Evolutionary conservation across 768 basidiomycete genomes (phyloP).

Genomic region (Neoboletus brunneissimus): DNA sequence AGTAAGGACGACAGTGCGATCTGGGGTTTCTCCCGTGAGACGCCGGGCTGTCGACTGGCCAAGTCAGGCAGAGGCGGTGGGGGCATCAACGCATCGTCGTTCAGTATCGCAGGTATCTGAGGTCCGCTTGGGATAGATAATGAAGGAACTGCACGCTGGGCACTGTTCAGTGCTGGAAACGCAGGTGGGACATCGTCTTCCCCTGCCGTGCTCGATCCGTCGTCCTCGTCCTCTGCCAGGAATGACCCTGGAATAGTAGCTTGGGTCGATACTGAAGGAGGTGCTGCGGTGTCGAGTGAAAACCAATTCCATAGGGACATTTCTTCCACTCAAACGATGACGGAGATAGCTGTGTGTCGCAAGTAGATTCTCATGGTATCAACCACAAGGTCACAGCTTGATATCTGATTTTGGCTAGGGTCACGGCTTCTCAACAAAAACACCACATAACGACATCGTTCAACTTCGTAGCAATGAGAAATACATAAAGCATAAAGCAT

Average conservation of each 20-base stretch:
- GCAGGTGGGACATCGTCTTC: slow-evolving; percentile 64
- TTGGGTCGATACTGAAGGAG: not conserved
- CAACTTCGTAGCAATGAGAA: not conserved
- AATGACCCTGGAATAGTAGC: slow-evolving; percentile 25
- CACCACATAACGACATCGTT: not conserved
- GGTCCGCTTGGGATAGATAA: not conserved
- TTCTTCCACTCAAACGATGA: not conserved
- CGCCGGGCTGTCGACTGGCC: slow-evolving; percentile 36
- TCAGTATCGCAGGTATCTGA: slow-evolving; percentile 34
- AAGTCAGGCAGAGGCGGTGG: slow-evolving; percentile 43
- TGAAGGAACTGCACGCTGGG: slow-evolving; percentile 52
- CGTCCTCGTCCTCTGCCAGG: slow-evolving; percentile 31
- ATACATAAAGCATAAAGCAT: not conserved
- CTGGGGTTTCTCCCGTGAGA: slow-evolving; percentile 21
- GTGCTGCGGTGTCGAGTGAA: slow-evolving; percentile 30
- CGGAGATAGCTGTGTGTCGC: too few relatives aligned
- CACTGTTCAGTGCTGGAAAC: slow-evolving; percentile 71
- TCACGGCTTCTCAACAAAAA: too few relatives aligned
- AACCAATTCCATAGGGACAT: slow-evolving; percentile 60
- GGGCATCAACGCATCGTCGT: slow-evolving; percentile 53
- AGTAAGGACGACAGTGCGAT: slow-evolving; percentile 44
- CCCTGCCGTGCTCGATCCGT: slow-evolving; percentile 40
- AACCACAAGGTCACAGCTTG: too few relatives aligned
- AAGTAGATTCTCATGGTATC: too few relatives aligned
- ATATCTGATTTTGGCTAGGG: too few relatives aligned